Base-by-base conservation (phyloP, 441 rosid genomes). In the Jatropha podagrica region DNA sequence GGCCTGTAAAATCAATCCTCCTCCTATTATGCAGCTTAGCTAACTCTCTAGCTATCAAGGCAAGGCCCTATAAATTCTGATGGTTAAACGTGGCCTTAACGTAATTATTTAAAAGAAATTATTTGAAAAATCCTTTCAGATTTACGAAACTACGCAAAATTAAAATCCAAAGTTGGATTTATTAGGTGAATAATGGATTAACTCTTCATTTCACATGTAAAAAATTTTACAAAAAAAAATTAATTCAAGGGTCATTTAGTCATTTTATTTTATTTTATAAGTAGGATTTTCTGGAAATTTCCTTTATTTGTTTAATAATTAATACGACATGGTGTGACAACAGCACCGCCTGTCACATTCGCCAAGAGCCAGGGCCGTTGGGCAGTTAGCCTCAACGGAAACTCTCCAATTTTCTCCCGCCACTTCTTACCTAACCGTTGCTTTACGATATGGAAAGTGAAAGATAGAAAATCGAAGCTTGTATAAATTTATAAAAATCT, bases 361-460 rank as follows among this genome's bases (percentile, higher is more conserved):
- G 38, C 23, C 60, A 20, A 18, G 61, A 74, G 55, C 15, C 40
- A 37, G 70, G 76, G 77, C 64, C 61, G 86, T 80, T 84, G 86
- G 77, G 84, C 76, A 72, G 90, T 86, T 82, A 66, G 77, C 56
- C 66, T 85, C 86, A 63, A 55, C 46, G 81, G 27, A 18, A 58
- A 58, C 67, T 49, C 75, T 74, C 32, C 32, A 76, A 80, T 65
- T 70, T 72, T 72, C 83, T 78, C 80, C 81, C 59, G 83, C 77
- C 79, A 75, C 67, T 76, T 75, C 83, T 78, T 74, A 75, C 79
- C 78, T 55, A 61, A 77, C 77, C 78, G 74, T 88, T 83, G 92
- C 90, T 88, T 88, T 51, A 84, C 85, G 89, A 76, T 77, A 80
- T 77, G 77, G 88, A 59, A 86, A 87, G 58, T 59, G 74, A 73